Base-by-base conservation (phyloP, 1,284 basidiomycete genomes). In the Cryptococcus wingfieldii region DNA sequence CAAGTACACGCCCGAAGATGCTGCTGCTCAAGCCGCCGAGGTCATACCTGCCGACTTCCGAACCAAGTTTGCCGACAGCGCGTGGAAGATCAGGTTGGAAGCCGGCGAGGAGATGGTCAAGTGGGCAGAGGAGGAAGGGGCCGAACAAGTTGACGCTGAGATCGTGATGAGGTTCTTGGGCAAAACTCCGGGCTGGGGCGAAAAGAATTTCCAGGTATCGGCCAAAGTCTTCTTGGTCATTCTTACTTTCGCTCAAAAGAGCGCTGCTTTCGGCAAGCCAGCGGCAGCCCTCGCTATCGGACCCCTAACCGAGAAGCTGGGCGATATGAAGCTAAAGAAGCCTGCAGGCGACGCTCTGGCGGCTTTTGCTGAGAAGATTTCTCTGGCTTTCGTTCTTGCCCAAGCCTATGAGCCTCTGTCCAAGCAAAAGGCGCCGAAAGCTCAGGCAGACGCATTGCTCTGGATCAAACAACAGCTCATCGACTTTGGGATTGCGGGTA, bases 161-260 rank as follows among this genome's bases (percentile, higher is more conserved):
- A 83, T 98, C 10, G 74, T 98, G 47, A 84, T 98, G 16, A 83
- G 95, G n/a, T 88, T 89, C 64, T 77, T 98, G 51, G 86, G 84
- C 25, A 98, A 96, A 81, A 93, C 89, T 68, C 83, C 83, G 2
- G 93, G 95, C 1, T 97, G 92, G 93, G 84, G 83, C 42, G 96
- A 99, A 78, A 98, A 97, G 82, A 99, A 98, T 70, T 98, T 98
- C 70, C 96, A 99, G 80, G 93, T 98, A 38, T 92, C 89, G 5
- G 79, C 85, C 13, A 95, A 93, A 77, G 75, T 96, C 47, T 96
- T 90, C 74, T 84, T 82, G 31, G 84, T 93, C 49, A 82, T 95
- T 61, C 79, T 76, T 42, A 70, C 84, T 18, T 82, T 98, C 47
- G 89, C 93, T 1, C 86, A 90, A 65, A 80, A 81, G 38, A 90